Evolutionary conservation across 2,329 filamentous ascomycete species (phyloP), one percentile per base, ranked within the genome.

Genomic region (Colletotrichum sp.): DNA sequence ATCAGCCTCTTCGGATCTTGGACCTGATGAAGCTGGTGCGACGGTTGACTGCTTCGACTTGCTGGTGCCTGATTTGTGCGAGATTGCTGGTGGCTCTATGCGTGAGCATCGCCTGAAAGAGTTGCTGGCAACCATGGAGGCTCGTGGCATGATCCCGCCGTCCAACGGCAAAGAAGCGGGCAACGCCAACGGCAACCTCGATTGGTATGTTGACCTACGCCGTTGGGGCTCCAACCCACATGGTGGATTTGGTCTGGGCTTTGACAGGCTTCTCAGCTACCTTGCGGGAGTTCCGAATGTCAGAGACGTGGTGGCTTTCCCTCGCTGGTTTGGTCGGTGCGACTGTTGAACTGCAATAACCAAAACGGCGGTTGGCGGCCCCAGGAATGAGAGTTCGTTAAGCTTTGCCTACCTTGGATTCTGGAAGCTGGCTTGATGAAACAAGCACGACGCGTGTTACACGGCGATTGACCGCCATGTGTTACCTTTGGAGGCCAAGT

Each of bases 41-140:
- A 98, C 95, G 6, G 95, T 95, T 15, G 95, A 96, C 76, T 98
- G 95, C 85, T 98, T 98, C 83, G 96, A 98, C 84, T 90, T 98
- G 64, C 88, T 98, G 18, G 92, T 98, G 18, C 95, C 95, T 18
- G 94, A 96, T 75, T 89, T 96, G 73, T 96, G 95, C 82, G 96
- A 98, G 85, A 91, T 98, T 65, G 95, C 94, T 3, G 96, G 96
- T 30, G 96, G 96, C 44, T 98, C 95, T 5, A 92, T 98, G 88
- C 95, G 96, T 85, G 96, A 98, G 85, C 92, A 98, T 85, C 92
- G 94, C 59, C 87, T 96, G 44, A 85, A 90, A 2, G 87, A 92
- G 62, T 89, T 98, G 26, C 85, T 94, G 75, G 86, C 90, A 69
- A 92, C 93, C 68, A 98, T 98, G 95, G 87, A 89, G 52, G 86